These are phyloP conservation scores for Verbena officinalis DNA, from an alignment of 257 asterid genomes.

Conservation along the genomic window DNA sequence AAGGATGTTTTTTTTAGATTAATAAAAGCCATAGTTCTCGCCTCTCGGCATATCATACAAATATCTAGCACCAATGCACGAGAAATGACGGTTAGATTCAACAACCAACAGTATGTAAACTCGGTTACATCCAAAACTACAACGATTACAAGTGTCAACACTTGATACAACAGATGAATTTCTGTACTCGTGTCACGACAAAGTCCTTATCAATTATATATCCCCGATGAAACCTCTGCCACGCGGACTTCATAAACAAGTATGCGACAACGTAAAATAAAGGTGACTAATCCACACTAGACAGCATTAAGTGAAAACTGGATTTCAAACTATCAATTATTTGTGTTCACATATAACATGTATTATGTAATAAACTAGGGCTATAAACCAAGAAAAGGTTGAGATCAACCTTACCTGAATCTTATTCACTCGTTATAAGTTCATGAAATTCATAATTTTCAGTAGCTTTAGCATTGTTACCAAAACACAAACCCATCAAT, in stretches of 20 bases:
- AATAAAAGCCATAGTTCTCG: not conserved
- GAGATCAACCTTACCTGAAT: conserved; percentile 20
- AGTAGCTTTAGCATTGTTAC: conserved; percentile 6
- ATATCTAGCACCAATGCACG: not conserved
- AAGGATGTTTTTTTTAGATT: not conserved
- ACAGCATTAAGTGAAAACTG: conserved; percentile 4
- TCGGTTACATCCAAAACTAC: not conserved
- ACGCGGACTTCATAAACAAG: not conserved
- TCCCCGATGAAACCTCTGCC: not conserved
- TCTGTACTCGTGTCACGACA: not conserved
- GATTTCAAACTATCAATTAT: not conserved
- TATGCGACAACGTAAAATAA: not conserved
- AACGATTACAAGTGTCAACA: conserved; percentile 3
- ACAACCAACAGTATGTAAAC: conserved; percentile 2
- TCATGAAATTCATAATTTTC: conserved; percentile 9
- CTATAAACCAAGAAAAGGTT: not conserved
- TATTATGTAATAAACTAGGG: not conserved
- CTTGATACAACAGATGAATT: not conserved
- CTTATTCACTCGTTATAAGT: conserved; percentile 6
- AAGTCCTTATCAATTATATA: not conserved
- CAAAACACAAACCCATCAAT: conserved; percentile 3
- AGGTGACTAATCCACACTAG: conserved; percentile 1
- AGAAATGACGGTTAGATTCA: conserved; percentile 19
- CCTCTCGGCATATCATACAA: conserved; percentile 4
- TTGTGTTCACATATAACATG: conserved; percentile 10